Evolutionary conservation across 257 asterid species (phyloP).

Genomic region (Petunia secreta): DNA sequence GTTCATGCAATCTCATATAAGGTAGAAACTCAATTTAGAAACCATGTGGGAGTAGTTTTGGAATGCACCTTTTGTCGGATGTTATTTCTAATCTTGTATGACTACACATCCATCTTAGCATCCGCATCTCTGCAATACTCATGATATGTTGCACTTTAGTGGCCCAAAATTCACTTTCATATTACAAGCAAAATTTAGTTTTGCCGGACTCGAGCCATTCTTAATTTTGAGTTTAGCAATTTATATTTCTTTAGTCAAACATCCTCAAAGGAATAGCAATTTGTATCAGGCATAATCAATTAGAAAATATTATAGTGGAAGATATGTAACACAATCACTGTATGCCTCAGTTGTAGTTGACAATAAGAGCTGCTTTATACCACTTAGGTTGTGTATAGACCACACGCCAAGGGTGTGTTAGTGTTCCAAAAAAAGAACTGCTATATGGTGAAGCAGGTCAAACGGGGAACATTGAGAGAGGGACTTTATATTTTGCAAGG

Average conservation of each 20-base stretch:
- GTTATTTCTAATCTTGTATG: no score
- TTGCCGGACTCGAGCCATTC: not conserved
- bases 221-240: not conserved
- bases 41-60: slow-evolving; percentile 17
- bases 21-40: slow-evolving; percentile 16
- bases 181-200: no score
- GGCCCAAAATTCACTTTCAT: no score
- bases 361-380: not conserved
- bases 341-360: not conserved
- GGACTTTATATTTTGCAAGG: slow-evolving; percentile 59
- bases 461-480: slow-evolving; percentile 20
- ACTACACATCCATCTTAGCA: no score
- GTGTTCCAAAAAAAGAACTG: not conserved
- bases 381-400: no score
- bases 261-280: slow-evolving; percentile 15
- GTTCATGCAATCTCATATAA: not conserved
- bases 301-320: slow-evolving; percentile 7
- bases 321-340: not conserved
- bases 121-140: no score
- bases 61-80: not conserved
- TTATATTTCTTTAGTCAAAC: not conserved
- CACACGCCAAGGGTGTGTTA: no score
- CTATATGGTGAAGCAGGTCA: slow-evolving; percentile 3
- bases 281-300: slow-evolving; percentile 11
- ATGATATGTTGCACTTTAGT: no score